These are phyloP conservation scores for Colletotrichum viniferum DNA, from an alignment of 2,329 filamentous ascomycete genomes.

Conservation along the genomic window DNA sequence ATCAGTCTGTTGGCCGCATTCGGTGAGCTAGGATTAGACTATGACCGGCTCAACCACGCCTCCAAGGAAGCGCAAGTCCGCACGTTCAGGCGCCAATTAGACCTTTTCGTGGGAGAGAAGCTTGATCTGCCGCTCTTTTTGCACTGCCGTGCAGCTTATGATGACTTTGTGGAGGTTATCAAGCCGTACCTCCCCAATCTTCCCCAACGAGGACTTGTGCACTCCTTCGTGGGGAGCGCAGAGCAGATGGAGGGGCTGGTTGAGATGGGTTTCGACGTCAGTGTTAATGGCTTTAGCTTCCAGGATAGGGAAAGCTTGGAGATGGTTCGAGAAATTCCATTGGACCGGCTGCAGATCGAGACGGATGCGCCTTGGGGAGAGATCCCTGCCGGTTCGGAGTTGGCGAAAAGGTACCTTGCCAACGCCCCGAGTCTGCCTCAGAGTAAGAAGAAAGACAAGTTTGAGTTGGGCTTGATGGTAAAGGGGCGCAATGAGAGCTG, in stretches of 20 bases:
- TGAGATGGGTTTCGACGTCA: slow-evolving; percentile 43
- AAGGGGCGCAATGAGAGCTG: slow-evolving; percentile 58
- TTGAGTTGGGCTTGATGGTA: slow-evolving; percentile 47
- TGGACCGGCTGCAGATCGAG: slow-evolving; percentile 47
- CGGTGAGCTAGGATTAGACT: slow-evolving; percentile 56
- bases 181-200: slow-evolving; percentile 39
- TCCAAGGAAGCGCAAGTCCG: slow-evolving; percentile 43
- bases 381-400: slow-evolving; percentile 36
- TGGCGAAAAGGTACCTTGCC: slow-evolving; percentile 44
- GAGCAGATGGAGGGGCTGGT: slow-evolving; percentile 43
- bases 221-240: slow-evolving; percentile 41
- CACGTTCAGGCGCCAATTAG: slow-evolving; percentile 45
- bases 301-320: slow-evolving; percentile 39
- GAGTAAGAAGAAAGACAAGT: slow-evolving; percentile 55
- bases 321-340: slow-evolving; percentile 45
- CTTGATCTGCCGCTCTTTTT: slow-evolving; percentile 42
- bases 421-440: slow-evolving; percentile 40
- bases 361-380: slow-evolving; percentile 55
- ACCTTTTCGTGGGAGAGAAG: slow-evolving; percentile 36
- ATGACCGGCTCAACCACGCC: slow-evolving; percentile 48
- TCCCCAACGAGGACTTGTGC: slow-evolving; percentile 40
- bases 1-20: slow-evolving; percentile 43
- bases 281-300: slow-evolving; percentile 56
- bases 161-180: slow-evolving; percentile 47
- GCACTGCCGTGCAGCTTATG: slow-evolving; percentile 45